Conservation (phyloP, 2,329 filamentous ascomycete species). For the Monosporascus ibericus region DNA sequence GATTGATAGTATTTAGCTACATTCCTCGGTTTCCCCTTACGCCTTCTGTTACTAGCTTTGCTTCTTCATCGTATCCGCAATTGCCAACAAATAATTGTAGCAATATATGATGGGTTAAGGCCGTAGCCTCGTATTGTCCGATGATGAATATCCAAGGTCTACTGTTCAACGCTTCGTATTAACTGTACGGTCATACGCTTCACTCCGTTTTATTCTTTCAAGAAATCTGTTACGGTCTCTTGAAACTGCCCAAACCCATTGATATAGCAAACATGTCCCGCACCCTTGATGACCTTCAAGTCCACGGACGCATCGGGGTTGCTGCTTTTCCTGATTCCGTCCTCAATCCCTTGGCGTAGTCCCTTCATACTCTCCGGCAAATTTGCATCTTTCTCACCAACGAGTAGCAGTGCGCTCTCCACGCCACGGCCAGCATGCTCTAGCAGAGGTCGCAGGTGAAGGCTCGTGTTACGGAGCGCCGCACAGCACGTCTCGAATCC, state of each 20-base stretch:
- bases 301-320: conserved; percentile 16
- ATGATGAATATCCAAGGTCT: no score
- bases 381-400: conserved; percentile 36
- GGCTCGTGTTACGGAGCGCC: conserved; percentile 29
- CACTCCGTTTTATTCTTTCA: conserved; percentile 4
- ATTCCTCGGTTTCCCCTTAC: no score
- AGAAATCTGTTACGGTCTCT: conserved; percentile 18
- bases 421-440: conserved; percentile 26
- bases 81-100: neutral
- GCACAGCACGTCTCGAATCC: conserved; percentile 36
- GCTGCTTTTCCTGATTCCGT: conserved; percentile 22
- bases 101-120: neutral
- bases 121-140: neutral
- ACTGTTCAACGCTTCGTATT: no score
- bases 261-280: conserved; percentile 33
- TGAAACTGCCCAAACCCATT: conserved; percentile 30
- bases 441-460: conserved; percentile 33
- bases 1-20: conserved; percentile 1
- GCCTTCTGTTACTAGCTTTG: no score
- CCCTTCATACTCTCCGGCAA: conserved; percentile 32
- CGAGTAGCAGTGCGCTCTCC: conserved; percentile 30
- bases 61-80: no score
- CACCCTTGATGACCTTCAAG: conserved; percentile 28
- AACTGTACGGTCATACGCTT: no score
- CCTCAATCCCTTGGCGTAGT: conserved; percentile 30